Conservation (phyloP, 192 early-diverging fungal species). For the Linnemannia hyalina region DNA sequence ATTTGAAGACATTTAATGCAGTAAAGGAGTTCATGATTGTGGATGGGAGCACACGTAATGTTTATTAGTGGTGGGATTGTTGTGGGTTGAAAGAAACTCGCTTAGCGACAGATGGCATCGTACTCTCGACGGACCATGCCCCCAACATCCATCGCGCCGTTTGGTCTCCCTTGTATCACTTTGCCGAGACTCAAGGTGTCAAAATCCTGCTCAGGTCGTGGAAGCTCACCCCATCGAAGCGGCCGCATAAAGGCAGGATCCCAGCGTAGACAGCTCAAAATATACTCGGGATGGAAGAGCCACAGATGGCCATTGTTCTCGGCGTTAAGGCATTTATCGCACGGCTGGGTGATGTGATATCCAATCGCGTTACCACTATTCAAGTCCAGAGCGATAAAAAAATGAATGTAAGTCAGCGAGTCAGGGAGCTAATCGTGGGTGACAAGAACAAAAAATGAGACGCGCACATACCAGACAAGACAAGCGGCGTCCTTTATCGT, state of each 20-base stretch:
- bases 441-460: too few species aligned
- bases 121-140: conserved; percentile 54
- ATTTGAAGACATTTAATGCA: too few species aligned
- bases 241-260: conserved; percentile 11
- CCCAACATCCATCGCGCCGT: conserved; percentile 16
- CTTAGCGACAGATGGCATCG: conserved; percentile 36
- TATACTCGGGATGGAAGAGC: conserved; percentile 88
- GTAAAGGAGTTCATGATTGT: too few species aligned
- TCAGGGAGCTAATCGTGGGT: not conserved
- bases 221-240: conserved; percentile 39
- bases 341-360: conserved; percentile 85
- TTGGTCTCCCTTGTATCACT: conserved; percentile 7
- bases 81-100: not conserved
- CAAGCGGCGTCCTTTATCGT: conserved; percentile 80
- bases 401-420: not conserved
- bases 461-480: conserved; percentile 67
- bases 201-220: conserved; percentile 37
- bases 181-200: conserved; percentile 35
- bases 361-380: conserved; percentile 78
- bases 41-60: too few species aligned
- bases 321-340: conserved; percentile 83
- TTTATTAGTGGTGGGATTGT: not conserved
- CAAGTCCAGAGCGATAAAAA: not conserved
- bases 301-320: conserved; percentile 96
- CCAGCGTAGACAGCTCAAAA: conserved; percentile 42